These are phyloP conservation scores for Dittrichia graveolens DNA, from an alignment of 129 eudicot genomes.

Conservation along the genomic window DNA sequence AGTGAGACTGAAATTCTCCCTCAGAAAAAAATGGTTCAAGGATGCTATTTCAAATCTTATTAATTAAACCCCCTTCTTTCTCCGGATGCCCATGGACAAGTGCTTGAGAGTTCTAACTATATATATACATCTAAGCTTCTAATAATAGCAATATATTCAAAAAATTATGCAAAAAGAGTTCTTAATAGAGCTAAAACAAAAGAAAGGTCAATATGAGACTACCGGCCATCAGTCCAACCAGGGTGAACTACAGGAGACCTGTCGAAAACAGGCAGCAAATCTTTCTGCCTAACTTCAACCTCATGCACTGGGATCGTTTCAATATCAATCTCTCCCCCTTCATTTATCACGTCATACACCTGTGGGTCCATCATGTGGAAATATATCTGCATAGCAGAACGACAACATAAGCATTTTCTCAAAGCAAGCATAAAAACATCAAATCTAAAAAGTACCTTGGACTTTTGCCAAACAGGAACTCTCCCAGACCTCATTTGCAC, in stretches of 20 bases:
- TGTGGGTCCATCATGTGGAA: constrained; percentile 59
- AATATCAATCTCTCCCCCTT: constrained; percentile 72
- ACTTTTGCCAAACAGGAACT: constrained; percentile 84
- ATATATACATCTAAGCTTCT: constrained; percentile 14
- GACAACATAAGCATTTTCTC: constrained; percentile 12
- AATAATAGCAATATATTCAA: constrained; percentile 4
- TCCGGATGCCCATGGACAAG: constrained; percentile 12
- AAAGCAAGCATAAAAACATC: constrained; percentile 21
- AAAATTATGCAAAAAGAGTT: neutral
- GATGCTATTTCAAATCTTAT: neutral
- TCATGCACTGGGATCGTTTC: constrained; percentile 62
- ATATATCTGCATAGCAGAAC: constrained; percentile 47
- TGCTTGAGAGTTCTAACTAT: neutral
- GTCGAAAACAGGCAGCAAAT: constrained; percentile 81
- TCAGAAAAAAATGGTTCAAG: neutral
- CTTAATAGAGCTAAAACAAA: neutral
- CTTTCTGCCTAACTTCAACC: constrained; percentile 72
- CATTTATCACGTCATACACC: constrained; percentile 30
- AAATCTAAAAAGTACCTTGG: constrained; percentile 54
- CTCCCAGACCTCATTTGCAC: constrained; percentile 86
- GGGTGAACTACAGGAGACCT: constrained; percentile 55
- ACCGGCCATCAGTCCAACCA: constrained; percentile 62
- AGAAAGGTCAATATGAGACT: constrained; percentile 10
- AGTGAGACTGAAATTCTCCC: neutral
- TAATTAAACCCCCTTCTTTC: constrained; percentile 1